These are phyloP conservation scores for Isabelozyma pseudorhagii DNA, from an alignment of 805 yeast genomes.

Conservation along the genomic window DNA sequence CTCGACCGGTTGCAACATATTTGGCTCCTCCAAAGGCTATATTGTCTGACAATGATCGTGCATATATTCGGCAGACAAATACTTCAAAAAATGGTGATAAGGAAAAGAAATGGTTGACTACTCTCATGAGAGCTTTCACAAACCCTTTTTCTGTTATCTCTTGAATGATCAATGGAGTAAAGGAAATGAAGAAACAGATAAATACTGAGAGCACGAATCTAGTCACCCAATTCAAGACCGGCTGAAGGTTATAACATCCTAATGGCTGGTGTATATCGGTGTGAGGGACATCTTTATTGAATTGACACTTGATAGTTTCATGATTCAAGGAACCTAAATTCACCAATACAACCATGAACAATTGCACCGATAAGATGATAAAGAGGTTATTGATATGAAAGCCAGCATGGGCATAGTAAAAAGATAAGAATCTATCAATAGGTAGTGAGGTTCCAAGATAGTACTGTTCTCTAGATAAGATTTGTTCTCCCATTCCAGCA, in stretches of 20 bases:
- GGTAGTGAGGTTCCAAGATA: slow-evolving; percentile 88
- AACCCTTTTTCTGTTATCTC: slow-evolving; percentile 85
- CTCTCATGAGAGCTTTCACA: slow-evolving; percentile 67
- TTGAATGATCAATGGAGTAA: slow-evolving; percentile 82
- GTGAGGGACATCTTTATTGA: slow-evolving; percentile 62
- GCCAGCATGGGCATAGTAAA: slow-evolving; percentile 96
- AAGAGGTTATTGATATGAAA: slow-evolving; percentile 90
- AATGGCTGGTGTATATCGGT: slow-evolving; percentile 72
- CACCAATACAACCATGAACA: slow-evolving; percentile 76
- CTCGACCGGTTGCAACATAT: slow-evolving; percentile 91
- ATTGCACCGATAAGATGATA: slow-evolving; percentile 80
- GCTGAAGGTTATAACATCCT: slow-evolving; percentile 83
- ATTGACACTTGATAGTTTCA: slow-evolving; percentile 68
- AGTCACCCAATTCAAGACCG: slow-evolving; percentile 87
- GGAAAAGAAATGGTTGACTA: slow-evolving; percentile 73
- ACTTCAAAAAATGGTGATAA: slow-evolving; percentile 92
- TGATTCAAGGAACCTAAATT: slow-evolving; percentile 76
- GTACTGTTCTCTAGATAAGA: slow-evolving; percentile 86
- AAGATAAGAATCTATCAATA: slow-evolving; percentile 83
- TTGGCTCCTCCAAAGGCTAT: slow-evolving; percentile 88
- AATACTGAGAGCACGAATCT: slow-evolving; percentile 86
- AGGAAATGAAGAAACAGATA: slow-evolving; percentile 89
- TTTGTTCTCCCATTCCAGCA: slow-evolving; percentile 98
- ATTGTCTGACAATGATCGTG: slow-evolving; percentile 71
- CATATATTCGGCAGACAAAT: slow-evolving; percentile 90